Evolutionary conservation across 371 early-diverging fungal species (phyloP).

Genomic region (Mucor saturninus): DNA sequence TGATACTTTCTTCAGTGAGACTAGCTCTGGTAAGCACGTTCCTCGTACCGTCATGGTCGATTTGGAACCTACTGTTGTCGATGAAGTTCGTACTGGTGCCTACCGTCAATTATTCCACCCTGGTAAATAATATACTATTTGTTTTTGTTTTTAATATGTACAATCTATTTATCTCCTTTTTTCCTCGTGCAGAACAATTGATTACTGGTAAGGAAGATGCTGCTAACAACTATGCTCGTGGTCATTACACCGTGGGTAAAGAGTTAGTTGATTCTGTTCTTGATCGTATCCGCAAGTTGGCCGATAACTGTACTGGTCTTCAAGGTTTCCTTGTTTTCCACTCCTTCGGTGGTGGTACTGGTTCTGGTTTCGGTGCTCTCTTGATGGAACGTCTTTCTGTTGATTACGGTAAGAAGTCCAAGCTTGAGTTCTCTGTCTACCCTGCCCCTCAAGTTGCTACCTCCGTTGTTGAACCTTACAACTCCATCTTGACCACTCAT

Average conservation of each 20-base stretch:
- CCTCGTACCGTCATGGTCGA: conserved; percentile 99
- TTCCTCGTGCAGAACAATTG: conserved; percentile 95
- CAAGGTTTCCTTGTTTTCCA: conserved; percentile 98
- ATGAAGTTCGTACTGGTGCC: conserved; percentile 95
- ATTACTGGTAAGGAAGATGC: conserved; percentile 99
- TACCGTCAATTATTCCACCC: conserved; percentile 99
- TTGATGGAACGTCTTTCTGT: conserved; percentile 95
- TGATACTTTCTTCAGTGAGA: conserved; percentile 95
- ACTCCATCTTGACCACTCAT: conserved; percentile 99
- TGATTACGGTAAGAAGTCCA: conserved; percentile 98
- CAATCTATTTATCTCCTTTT: conserved; percentile 75
- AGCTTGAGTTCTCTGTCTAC: conserved; percentile 98
- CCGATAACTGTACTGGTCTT: conserved; percentile 97
- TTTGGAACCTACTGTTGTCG: conserved; percentile 97
- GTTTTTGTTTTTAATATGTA: not conserved
- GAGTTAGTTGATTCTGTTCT: conserved; percentile 96
- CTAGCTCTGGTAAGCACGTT: conserved; percentile 96
- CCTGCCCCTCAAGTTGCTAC: conserved; percentile 98
- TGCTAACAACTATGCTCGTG: conserved; percentile 99
- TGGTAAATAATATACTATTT: conserved; percentile 38
- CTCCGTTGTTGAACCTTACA: conserved; percentile 98
- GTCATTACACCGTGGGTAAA: conserved; percentile 99
- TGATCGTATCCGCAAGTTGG: conserved; percentile 97
- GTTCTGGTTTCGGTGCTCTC: conserved; percentile 98
- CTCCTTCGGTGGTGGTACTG: conserved; percentile 99